Evolutionary conservation across 2,329 filamentous ascomycete species (phyloP).

Genomic region (Colletotrichum liriopes): DNA sequence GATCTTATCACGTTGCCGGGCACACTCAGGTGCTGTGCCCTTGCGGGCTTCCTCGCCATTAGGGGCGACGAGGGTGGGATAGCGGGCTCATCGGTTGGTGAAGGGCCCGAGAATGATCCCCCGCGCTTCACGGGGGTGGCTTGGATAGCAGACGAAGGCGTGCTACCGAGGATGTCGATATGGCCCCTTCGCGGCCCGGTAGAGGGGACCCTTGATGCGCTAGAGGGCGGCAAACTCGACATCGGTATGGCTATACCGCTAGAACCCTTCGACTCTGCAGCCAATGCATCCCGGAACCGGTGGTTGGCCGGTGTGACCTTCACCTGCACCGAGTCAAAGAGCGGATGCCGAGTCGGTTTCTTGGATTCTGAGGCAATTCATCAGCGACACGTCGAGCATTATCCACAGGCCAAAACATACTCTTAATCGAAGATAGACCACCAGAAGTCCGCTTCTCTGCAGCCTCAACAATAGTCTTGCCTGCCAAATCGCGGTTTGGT

Average conservation of each 20-base stretch:
- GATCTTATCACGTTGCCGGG: slow-evolving; percentile 50
- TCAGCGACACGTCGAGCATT: slow-evolving; percentile 45
- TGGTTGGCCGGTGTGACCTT: slow-evolving; percentile 72
- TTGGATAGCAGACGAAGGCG: slow-evolving; percentile 42
- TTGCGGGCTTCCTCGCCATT: slow-evolving; percentile 47
- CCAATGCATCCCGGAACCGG: slow-evolving; percentile 68
- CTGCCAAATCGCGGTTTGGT: slow-evolving; percentile 81
- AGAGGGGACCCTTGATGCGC: slow-evolving; percentile 58
- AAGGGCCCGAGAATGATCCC: slow-evolving; percentile 1
- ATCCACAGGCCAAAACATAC: slow-evolving; percentile 56
- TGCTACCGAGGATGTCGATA: slow-evolving; percentile 49
- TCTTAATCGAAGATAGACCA: slow-evolving; percentile 62
- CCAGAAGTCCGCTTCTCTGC: slow-evolving; percentile 72
- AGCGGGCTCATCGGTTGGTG: slow-evolving; percentile 46
- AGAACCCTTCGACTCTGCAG: slow-evolving; percentile 48
- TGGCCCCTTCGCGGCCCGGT: slow-evolving; percentile 55
- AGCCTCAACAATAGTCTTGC: slow-evolving; percentile 77
- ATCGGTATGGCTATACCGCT: slow-evolving; percentile 27
- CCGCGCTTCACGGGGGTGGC: slow-evolving; percentile 40
- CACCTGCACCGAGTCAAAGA: slow-evolving; percentile 61
- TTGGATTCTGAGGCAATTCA: slow-evolving; percentile 61
- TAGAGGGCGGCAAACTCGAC: slow-evolving; percentile 54
- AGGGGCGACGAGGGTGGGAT: slow-evolving; percentile 57
- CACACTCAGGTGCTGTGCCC: slow-evolving; percentile 20
- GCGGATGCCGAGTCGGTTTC: slow-evolving; percentile 62